Conservation (phyloP, 2,329 filamentous ascomycete genomes). For the Volutella citrinella region DNA sequence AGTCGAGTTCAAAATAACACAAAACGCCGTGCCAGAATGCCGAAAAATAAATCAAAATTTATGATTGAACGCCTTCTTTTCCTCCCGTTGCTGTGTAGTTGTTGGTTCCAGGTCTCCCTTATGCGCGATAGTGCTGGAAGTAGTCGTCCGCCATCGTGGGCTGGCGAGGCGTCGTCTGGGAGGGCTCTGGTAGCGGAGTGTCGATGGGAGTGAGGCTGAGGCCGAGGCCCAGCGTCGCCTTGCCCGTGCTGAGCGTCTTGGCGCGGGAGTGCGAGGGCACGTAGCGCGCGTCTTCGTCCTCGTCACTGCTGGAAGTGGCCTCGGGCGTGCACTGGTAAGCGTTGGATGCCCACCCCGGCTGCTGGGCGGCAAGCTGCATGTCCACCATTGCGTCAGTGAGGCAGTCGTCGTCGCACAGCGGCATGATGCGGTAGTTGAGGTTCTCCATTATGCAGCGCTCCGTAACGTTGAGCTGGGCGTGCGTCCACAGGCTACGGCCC, state of each 20-base stretch:
- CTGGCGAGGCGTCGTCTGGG: conserved; percentile 16
- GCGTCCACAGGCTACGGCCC: conserved; percentile 56
- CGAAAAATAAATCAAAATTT: conserved; percentile 7
- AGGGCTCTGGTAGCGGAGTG: conserved; percentile 15
- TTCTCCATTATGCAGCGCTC: conserved; percentile 64
- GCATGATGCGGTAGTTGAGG: conserved; percentile 60
- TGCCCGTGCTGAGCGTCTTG: conserved; percentile 29
- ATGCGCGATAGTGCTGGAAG: conserved; percentile 21
- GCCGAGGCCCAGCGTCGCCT: conserved; percentile 16
- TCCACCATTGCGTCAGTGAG: conserved; percentile 59
- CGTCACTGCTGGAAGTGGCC: conserved; percentile 25
- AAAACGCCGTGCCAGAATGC: too few species aligned
- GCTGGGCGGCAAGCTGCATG: conserved; percentile 56
- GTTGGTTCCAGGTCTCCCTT: too few species aligned
- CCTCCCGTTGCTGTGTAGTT: conserved; percentile 6
- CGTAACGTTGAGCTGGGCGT: conserved; percentile 60
- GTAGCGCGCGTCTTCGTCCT: conserved; percentile 25
- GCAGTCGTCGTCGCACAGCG: conserved; percentile 54
- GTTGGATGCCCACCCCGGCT: conserved; percentile 24
- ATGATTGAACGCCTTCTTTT: conserved; percentile 19
- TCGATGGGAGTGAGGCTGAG: conserved; percentile 17
- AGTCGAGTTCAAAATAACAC: too few species aligned
- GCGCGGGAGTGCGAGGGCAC: conserved; percentile 33
- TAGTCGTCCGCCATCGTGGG: conserved; percentile 20
- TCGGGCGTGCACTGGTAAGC: conserved; percentile 29